phyloP scores from a whole-genome alignment of 306 rosid species.

The Quercus robur region DNA sequence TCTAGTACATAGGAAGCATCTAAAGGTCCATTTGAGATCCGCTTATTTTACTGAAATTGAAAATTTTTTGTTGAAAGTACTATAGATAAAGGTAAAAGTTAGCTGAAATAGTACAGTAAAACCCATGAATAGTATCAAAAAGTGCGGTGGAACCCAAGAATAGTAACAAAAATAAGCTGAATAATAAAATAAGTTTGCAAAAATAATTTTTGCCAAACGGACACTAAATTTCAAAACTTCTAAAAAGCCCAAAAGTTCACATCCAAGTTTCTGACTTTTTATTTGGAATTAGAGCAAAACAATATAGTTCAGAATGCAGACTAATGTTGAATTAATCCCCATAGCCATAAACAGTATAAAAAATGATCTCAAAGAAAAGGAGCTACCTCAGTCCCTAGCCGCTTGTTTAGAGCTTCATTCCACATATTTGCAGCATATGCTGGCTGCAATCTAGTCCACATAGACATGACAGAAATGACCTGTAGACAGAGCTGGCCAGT shows the following conservation, averaged over 20 bases:
- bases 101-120: no score
- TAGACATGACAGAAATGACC: slow-evolving; percentile 99
- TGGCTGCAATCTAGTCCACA: slow-evolving; percentile 99
- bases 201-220: no score
- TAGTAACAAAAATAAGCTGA: no score
- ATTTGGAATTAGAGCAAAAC: neutral
- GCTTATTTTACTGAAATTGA: no score
- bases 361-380: neutral
- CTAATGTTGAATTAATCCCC: neutral
- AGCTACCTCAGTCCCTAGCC: slow-evolving; percentile 85
- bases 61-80: no score
- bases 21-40: no score
- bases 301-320: neutral
- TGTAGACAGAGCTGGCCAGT: slow-evolving; percentile 33
- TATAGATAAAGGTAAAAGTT: no score
- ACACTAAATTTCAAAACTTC: no score
- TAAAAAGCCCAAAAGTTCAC: neutral
- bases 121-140: no score
- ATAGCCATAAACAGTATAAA: neutral
- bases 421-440: slow-evolving; percentile 98
- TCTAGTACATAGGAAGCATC: no score
- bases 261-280: neutral
- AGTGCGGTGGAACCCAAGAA: fast-evolving
- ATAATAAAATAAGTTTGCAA: no score
- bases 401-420: slow-evolving; percentile 98